Base-by-base conservation (phyloP, 2,329 filamentous ascomycete species). In the Zymoseptoria ardabiliae region DNA sequence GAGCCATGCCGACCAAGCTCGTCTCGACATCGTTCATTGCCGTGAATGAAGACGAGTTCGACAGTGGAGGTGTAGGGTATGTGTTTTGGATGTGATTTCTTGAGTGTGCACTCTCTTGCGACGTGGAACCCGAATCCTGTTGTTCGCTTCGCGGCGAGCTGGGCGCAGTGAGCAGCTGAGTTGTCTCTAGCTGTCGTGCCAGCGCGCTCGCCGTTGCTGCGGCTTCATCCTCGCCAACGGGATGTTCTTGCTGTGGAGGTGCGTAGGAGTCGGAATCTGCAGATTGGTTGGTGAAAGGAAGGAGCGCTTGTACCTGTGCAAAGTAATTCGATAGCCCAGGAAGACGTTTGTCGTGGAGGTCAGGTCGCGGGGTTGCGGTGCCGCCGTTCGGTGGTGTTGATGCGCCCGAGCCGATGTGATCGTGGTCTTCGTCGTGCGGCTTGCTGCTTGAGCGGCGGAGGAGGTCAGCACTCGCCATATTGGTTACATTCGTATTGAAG, bases 261-360 rank as follows among this genome's bases (percentile, higher is more conserved):
- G 59, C 58, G 58, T 57, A 57, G 59, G 57, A 41, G 49, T 70
- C 68, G 68, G 70, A 71, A 61, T 69, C 45, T 67, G 68, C 65
- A 66, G 72, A 74, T 69, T 73, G 75, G 68, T 72, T 71, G 65
- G 71, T 69, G 65, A 71, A 69, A 66, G 74, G 72, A 86, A 86
- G 85, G 81, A 84, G 85, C 82, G 84, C 84, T 97, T 94, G 87
- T 96, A 99, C 94, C 93, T 99, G 94, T 81, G 88, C 89, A 84
- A 97, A 96, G 82, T 94, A 97, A 82, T 88, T 95, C 76, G 86
- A 85, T 9, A 97, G 96, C 74, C 91, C 90, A 68, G 94, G 94
- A 73, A 96, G 82, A 78, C 94, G 89, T 79, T 96, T 97, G 80
- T 99, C 94, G 65, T 68, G 67, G 22, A 89, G 87, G 77, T 97